Base-by-base conservation (phyloP, 495 filamentous ascomycete genomes). In the Lasiosphaeria hispida region DNA sequence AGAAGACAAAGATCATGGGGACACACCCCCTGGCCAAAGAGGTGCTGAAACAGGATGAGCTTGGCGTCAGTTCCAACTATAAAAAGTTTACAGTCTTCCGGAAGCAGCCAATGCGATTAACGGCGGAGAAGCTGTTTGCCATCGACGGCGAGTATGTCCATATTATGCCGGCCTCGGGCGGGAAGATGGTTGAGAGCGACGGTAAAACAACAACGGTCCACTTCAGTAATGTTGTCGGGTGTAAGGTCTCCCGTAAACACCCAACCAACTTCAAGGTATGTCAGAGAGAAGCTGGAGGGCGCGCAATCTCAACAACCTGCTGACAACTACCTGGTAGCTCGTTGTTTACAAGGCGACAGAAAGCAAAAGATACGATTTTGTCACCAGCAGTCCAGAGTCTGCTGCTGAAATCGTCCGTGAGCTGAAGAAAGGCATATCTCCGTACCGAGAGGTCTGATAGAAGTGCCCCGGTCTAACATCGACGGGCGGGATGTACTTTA, bases 71-170 rank as follows among this genome's bases (percentile, higher is more conserved):
- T 14, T 62, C 83, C 17, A 86, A 83, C 62, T 89, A 91, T 65
- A 87, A 88, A 63, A 93, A 91, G 63, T 98, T 92, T 70, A 87
- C 85, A 33, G 95, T 98, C 14, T 90, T 87, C 75, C 86, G 95
- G 62, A 96, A 96, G 69, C 92, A 96, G 66, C 86, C 90, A 15
- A 96, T 97, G 90, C 86, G 91, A 30, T 91, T 98, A 69, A 86
- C 94, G 37, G 85, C 90, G 4, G 85, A 90, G 66, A 85, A 89
- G 39, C 84, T 95, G 11, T 77, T 98, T 23, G 87, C 89, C 7
- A 91, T 98, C 60, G 94, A 97, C 67, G 91, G 91, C 44, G 94
- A 98, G 68, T 96, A 96, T 64, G 83, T 98, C 69, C 94, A 97
- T 71, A 92, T 97, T 62, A 87, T 96, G 79, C 92, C 94, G 4